Evolutionary conservation across 345 rosid species (phyloP).

Genomic region (Salix udensis): DNA sequence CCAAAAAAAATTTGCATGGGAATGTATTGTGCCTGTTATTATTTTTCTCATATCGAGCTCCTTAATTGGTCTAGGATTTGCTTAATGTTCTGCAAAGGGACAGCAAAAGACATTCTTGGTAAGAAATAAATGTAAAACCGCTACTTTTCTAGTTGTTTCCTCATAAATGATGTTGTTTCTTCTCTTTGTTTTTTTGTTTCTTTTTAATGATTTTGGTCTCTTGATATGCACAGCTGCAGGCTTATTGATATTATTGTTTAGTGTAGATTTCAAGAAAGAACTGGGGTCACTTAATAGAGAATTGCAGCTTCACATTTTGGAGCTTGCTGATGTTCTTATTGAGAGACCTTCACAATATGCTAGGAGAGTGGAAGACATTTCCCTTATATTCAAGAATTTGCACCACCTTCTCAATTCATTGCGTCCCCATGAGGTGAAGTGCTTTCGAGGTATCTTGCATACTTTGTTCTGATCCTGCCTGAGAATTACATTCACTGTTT

Average conservation of each 20-base stretch:
- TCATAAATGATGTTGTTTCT: background rate
- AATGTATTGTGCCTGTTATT: background rate
- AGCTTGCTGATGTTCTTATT: constrained; percentile 91
- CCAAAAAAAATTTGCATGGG: background rate
- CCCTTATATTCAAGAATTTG: constrained; percentile 84
- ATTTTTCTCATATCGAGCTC: background rate
- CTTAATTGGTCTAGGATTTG: background rate
- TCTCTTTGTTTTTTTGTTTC: background rate
- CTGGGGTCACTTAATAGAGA: constrained; percentile 74
- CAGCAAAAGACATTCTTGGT: background rate
- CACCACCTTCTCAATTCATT: constrained; percentile 94
- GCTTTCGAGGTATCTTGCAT: background rate
- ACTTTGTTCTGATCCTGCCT: constrained; percentile 1
- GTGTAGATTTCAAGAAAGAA: constrained; percentile 80
- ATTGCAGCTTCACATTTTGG: constrained; percentile 80
- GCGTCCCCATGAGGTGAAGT: constrained; percentile 82
- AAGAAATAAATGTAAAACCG: background rate
- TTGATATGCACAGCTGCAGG: background rate
- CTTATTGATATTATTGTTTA: background rate
- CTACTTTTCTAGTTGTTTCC: background rate
- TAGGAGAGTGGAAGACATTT: constrained; percentile 83
- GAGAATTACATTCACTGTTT: background rate
- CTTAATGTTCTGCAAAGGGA: background rate
- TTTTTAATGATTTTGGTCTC: background rate
- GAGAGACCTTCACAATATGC: constrained; percentile 97